Evolutionary conservation across 345 rosid species (phyloP), one percentile per base, ranked within the genome.

Genomic region (Syzygium aromaticum): DNA sequence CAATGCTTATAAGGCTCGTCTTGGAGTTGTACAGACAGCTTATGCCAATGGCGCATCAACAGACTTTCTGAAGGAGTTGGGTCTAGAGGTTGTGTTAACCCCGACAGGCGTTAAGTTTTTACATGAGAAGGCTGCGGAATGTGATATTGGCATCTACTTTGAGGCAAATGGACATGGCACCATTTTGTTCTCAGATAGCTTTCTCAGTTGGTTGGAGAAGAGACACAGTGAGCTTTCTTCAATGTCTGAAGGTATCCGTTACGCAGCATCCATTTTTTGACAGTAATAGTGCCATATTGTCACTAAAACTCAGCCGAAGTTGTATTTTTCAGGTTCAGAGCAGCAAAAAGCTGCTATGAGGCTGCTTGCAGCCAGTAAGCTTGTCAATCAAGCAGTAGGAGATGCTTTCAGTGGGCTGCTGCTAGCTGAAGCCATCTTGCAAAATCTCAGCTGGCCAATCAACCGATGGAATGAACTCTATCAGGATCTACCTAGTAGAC

Each of bases 101-200:
- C 96, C 97, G 80, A 96, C 99, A 1, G 99, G 99, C 33, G 99
- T 98, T 49, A 98, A 96, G 89, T 92, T 93, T 92, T 91, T 98
- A 61, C 99, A 98, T 61, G 95, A 94, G 89, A 93, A 94, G 89
- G 98, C 99, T 89, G 94, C 93, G 7, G 91, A 91, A 64, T 98
- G 88, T 93, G 99, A 98, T 88, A 91, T 98, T 56, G 99, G 99
- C 56, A 95, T 98, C 86, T 98, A 98, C 90, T 98, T 98, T 57
- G 99, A 98, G 89, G 99, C 98, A 87, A 98, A 98, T 92, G 99
- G 99, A 53, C 99, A 98, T 67, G 99, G 99, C 84, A 98, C 99
- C 89, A 91, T 98, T 88, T 87, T 96, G 89, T 98, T 95, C 92
- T 94, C 95, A 10, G 96, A 95, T 82, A 49, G 88, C 84, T 95